Evolutionary conservation across 352 stramenopile genomes (phyloP), one percentile per base, ranked within the genome.

Genomic region (Globisporangium emineosum): DNA sequence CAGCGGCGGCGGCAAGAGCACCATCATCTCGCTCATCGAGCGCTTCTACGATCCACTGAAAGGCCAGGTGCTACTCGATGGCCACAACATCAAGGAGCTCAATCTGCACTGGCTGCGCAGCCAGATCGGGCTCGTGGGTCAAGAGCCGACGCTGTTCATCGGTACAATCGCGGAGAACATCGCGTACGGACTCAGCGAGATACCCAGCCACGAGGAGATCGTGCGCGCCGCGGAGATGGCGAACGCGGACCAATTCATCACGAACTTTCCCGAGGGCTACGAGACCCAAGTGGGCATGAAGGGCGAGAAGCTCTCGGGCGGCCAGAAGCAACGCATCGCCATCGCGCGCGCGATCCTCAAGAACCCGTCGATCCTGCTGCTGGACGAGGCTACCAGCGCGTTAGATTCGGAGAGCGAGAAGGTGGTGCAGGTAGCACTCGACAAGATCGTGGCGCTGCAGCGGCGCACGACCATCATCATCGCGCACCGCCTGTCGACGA

Each of bases 241-340:
- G 32, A 97, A 97, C 70, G 89, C 88, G 0, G 69, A 96, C 67
- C 70, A 86, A 49, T 98, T 98, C 63, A 97, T 98, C 72, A 62
- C 62, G 3, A 52, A 67, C 2, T 91, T 98, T 5, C 76, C 89
- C 0, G 80, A 97, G 25, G 77, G 84, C 29, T 97, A 88, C 72
- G 80, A 97, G n/a, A 97, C 92, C 4, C 69, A 90, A 29, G 92
- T 99, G 8, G 91, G 94, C 35, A 51, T 53, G 40, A 67, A 72
- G 23, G 73, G 73, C 33, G 47, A 70, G 29, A 54, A 68, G 37
- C 70, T 80, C 49, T 81, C 71, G 88, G 97, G 97, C 55, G 95
- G 96, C 21, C 95, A 99, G 76, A 98, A 99, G 72, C 98, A 99
- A 78, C 86, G 97, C 33, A 78, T 95, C 58, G 87, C 87, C 21